Conservation (phyloP, 371 early-diverging fungal species). For the Blakeslea trispora region DNA sequence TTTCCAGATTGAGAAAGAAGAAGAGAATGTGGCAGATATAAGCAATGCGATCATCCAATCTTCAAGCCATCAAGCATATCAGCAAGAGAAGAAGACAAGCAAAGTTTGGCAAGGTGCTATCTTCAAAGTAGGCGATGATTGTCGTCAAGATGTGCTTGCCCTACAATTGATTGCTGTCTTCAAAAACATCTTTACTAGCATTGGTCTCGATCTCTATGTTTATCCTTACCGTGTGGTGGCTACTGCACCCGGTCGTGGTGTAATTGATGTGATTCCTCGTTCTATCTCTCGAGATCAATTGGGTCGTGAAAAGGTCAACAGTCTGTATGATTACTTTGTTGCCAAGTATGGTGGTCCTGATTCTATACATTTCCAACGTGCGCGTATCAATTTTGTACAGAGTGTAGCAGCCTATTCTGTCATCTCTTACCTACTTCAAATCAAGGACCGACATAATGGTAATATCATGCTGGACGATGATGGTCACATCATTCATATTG, state of each 20-base stretch:
- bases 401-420: constrained; percentile 98
- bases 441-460: constrained; percentile 99
- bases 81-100: constrained; percentile 23
- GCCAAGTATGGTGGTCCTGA: constrained; percentile 95
- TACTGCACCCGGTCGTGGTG: constrained; percentile 96
- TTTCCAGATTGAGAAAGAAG: constrained; percentile 82
- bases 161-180: constrained; percentile 98
- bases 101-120: constrained; percentile 87
- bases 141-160: constrained; percentile 98
- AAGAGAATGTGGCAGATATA: constrained; percentile 45
- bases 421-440: constrained; percentile 93
- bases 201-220: constrained; percentile 93
- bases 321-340: constrained; percentile 92
- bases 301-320: constrained; percentile 98
- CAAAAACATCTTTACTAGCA: constrained; percentile 92
- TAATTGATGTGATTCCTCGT: constrained; percentile 99
- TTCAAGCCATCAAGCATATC: constrained; percentile 34
- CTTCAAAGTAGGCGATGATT: constrained; percentile 99
- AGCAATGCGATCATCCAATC: constrained; percentile 54
- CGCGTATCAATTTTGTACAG: constrained; percentile 94
- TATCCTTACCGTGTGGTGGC: constrained; percentile 99
- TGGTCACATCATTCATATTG: constrained; percentile 98
- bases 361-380: constrained; percentile 88
- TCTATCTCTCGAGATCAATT: constrained; percentile 98
- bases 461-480: constrained; percentile 99